These are phyloP conservation scores for Halophytophthora batemanensis DNA, from an alignment of 352 stramenopile species.

Conservation along the genomic window DNA sequence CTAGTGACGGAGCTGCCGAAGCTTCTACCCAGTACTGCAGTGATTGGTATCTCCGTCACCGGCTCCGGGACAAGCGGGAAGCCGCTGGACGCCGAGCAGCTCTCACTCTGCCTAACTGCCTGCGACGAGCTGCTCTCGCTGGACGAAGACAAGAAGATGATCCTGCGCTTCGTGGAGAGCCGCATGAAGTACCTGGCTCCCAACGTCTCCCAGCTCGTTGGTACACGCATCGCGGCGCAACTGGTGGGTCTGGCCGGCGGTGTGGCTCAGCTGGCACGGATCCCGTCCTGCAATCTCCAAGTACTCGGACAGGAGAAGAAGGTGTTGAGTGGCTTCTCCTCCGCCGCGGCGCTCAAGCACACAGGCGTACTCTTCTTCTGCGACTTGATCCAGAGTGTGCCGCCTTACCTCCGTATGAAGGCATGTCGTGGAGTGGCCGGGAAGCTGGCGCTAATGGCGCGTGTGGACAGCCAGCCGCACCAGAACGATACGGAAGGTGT, in stretches of 20 bases:
- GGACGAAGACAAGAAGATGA: conserved; percentile 77
- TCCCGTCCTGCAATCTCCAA: conserved; percentile 98
- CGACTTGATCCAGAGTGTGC: conserved; percentile 90
- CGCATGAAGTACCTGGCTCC: conserved; percentile 92
- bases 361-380: conserved; percentile 93
- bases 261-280: conserved; percentile 90
- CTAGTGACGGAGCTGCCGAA: conserved; percentile 82
- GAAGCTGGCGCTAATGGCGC: conserved; percentile 88
- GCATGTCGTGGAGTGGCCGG: conserved; percentile 91
- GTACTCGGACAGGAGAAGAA: conserved; percentile 94
- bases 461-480: conserved; percentile 91
- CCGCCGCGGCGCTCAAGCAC: conserved; percentile 83
- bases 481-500: conserved; percentile 56
- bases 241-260: conserved; percentile 94
- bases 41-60: conserved; percentile 95
- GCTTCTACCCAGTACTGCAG: conserved; percentile 89
- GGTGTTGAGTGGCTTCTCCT: conserved; percentile 88
- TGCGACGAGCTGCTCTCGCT: conserved; percentile 90
- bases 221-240: conserved; percentile 92
- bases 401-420: conserved; percentile 93
- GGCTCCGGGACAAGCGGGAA: conserved; percentile 90
- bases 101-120: conserved; percentile 70
- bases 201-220: conserved; percentile 93
- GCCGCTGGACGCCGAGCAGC: conserved; percentile 59
- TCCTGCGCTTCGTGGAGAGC: conserved; percentile 91